Percentiles rank a stretch among this genome's conserved stretches.
phyloP scores from a whole-genome alignment of 148 eudicot species.

The Pharnaceum exiguum region DNA sequence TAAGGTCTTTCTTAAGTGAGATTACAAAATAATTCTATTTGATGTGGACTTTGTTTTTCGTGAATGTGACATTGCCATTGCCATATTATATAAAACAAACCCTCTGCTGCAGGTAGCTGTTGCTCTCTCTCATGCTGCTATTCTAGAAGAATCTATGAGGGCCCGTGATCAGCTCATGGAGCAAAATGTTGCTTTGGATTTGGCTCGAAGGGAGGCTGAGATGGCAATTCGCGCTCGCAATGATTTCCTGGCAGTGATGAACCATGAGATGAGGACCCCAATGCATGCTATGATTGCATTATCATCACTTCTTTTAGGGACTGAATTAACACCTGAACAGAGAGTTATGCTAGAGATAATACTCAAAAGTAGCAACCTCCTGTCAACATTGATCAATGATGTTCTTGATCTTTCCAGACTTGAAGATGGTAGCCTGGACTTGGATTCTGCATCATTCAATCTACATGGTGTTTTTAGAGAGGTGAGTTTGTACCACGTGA shows the following conservation, averaged over 20 bases:
- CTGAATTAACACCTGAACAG: constrained; percentile 77
- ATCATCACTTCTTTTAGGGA: constrained; percentile 71
- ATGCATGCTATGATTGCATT: constrained; percentile 82
- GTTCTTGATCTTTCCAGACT: constrained; percentile 86
- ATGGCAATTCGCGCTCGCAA: constrained; percentile 76
- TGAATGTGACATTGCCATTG: too few species aligned
- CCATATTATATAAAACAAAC: too few species aligned
- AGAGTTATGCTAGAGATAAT: constrained; percentile 73
- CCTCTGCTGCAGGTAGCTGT: constrained; percentile 60
- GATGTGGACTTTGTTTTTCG: too few species aligned
- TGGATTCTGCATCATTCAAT: constrained; percentile 46
- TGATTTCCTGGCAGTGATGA: constrained; percentile 85
- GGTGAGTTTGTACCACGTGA: constrained; percentile 28
- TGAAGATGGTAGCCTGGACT: constrained; percentile 78
- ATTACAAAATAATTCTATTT: too few species aligned
- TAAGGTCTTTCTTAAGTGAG: too few species aligned
- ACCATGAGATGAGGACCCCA: constrained; percentile 91
- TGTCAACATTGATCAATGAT: constrained; percentile 74
- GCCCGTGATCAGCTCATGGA: constrained; percentile 78
- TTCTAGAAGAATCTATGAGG: constrained; percentile 75
- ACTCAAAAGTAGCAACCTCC: constrained; percentile 66
- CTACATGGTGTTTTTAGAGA: constrained; percentile 64
- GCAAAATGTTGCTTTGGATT: constrained; percentile 71
- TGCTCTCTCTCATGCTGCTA: constrained; percentile 89
- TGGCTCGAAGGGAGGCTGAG: constrained; percentile 73